Conservation (phyloP, 495 filamentous ascomycete species). For the Hyaloscypha variabilis region DNA sequence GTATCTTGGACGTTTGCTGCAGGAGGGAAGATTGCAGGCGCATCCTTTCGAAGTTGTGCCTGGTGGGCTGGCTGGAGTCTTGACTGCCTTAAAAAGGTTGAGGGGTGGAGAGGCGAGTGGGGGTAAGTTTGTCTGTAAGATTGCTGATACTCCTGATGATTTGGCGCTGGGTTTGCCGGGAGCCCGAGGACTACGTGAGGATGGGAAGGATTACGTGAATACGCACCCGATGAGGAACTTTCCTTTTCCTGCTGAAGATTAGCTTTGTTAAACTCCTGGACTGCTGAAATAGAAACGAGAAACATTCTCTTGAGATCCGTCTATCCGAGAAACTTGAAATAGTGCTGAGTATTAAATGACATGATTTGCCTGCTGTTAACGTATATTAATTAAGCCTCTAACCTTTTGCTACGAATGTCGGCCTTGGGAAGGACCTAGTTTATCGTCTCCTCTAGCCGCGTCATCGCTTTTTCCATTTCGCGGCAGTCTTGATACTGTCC, state of each 20-base stretch:
- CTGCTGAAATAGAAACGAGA: background rate
- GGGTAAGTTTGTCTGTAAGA: slow-evolving; percentile 67
- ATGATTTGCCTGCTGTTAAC: too few species aligned
- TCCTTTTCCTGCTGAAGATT: slow-evolving; percentile 10
- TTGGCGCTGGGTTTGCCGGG: background rate
- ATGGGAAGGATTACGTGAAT: background rate
- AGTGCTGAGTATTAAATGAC: too few species aligned
- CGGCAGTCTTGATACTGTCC: background rate
- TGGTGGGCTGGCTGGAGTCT: slow-evolving; percentile 58
- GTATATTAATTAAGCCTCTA: too few species aligned
- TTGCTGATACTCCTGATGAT: slow-evolving; percentile 54
- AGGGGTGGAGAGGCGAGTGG: slow-evolving; percentile 65
- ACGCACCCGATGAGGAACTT: slow-evolving; percentile 11
- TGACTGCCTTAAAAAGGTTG: slow-evolving; percentile 56
- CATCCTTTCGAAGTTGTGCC: slow-evolving; percentile 62
- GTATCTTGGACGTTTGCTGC: slow-evolving; percentile 53
- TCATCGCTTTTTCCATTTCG: background rate
- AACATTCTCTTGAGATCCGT: background rate
- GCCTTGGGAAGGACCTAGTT: too few species aligned
- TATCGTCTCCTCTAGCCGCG: too few species aligned
- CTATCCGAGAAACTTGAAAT: background rate
- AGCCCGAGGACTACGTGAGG: background rate
- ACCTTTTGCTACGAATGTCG: too few species aligned
- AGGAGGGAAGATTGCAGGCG: slow-evolving; percentile 59
- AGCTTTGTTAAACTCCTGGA: background rate